Evolutionary conservation across 495 filamentous ascomycete species (phyloP), one percentile per base, ranked within the genome.

Genomic region (Hypomontagnella monticulosa): DNA sequence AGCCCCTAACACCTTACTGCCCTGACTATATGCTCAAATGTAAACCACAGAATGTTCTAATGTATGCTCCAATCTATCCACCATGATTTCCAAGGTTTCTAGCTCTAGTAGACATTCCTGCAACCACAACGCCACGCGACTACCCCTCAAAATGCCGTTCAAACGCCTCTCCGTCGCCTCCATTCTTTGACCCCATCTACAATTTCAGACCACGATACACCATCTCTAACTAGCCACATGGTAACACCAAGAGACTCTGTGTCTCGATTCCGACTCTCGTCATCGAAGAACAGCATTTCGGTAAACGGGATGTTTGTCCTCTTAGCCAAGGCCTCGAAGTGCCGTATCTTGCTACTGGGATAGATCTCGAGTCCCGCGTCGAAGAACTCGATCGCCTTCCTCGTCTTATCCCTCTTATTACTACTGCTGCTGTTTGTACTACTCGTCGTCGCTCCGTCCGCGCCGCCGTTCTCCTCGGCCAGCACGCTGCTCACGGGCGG

Each of bases 241-340:
- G 88, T 89, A 20, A 97, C 91, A 1, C 93, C 93, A 50, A 97
- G 63, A 50, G 81, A 87, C 79, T 94, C 91, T 0, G 97, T 94
- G 75, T 96, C 91, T 36, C 83, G 78, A 74, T 99, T 99, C 60
- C 94, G 80, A 43, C 82, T 77, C 84, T 99, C 94, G 64, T 99
- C 94, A 67, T 99, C 94, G 70, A 97, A 99, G 69, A 99, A 99
- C 60, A 99, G 71, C 91, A 97, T 97, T 43, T 97, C 91, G 41
- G 86, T 82, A 70, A 87, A 96, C 46, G 77, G 76, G 14, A 91
- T 71, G 44, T 87, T 86, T 19, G 87, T 91, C 18, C 84, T 76
- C 75, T 89, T 85, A 2, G 89, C 80, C 51, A 99, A 79, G 10
- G 81, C 78, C 66, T 86, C 78, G 64, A 99, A 96, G 75, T 99